Evolutionary conservation across 805 yeast genomes (phyloP), one percentile per base, ranked within the genome.

Genomic region (Sugiyamaella lignohabitans): DNA sequence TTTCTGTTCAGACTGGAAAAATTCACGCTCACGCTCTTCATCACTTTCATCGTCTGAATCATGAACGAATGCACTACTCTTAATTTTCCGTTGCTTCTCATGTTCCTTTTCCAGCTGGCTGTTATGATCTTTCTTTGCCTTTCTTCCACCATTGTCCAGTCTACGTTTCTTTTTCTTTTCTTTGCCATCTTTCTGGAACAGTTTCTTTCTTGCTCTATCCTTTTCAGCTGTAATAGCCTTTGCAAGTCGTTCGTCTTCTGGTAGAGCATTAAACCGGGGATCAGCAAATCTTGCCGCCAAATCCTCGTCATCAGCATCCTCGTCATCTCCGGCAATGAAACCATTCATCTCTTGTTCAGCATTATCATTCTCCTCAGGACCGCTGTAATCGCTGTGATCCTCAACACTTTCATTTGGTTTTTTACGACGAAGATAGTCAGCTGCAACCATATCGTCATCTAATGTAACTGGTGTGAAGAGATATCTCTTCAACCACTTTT

Each of bases 41-140:
- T 80, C 86, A 3, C 76, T 70, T 8, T 74, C 80, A 55, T 80
- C 85, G 58, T 81, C 87, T 1, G 85, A 79, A 44, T 75, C 82
- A 43, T 68, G 68, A 40, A 82, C 74, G 53, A 64, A 74, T 46
- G 74, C 79, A 3, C 80, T 64, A 1, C 87, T 81, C 38, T 73
- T 69, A 43, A 54, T 34, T 38, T 43, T 42, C 42, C 40, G 23
- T 18, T 35, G 43, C 38, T 41, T 47, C 22, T 45, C 50, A 14
- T 45, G 40, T 45, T 43, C 50, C 39, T 45, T 39, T 11, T 19
- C 46, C 11, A 27, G 11, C 32, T 27, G 8, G 14, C 14, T 14
- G 11, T 27, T 14, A 8, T 27, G 8, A 27, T 27, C 32, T 36
- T 38, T 22, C 16, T 32, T 47, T 22, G 46, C 30, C 32, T 37